A percentile compares a stretch with the other conserved stretches of the same genome.
These are phyloP conservation scores for Eurotiales sp. DNA, from an alignment of 2,329 filamentous ascomycete genomes.

Conservation along the genomic window DNA sequence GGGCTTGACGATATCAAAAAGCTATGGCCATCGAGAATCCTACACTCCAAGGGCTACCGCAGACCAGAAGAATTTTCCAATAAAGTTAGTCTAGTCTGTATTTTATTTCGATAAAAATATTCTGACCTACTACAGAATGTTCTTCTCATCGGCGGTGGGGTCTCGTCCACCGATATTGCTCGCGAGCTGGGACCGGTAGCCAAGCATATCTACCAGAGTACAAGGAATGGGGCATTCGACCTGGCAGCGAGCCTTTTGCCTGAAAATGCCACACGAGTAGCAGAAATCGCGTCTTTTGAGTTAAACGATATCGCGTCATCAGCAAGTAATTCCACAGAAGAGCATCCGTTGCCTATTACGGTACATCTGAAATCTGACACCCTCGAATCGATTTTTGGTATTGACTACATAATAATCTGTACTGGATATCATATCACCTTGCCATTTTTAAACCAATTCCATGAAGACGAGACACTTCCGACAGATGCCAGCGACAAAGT, in stretches of 20 bases:
- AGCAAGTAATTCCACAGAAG: not conserved
- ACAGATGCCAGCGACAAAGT: constrained; percentile 50
- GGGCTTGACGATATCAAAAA: constrained; percentile 47
- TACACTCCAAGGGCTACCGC: constrained; percentile 53
- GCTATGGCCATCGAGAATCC: constrained; percentile 42
- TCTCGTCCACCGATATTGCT: constrained; percentile 54
- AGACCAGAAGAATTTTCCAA: constrained; percentile 46
- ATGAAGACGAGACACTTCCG: constrained; percentile 42
- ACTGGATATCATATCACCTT: constrained; percentile 68
- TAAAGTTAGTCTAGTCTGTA: too few species aligned
- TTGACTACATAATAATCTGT: constrained; percentile 61
- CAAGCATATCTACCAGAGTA: constrained; percentile 51
- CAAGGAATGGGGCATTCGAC: constrained; percentile 60
- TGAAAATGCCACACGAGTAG: constrained; percentile 49
- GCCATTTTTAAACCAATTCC: constrained; percentile 58
- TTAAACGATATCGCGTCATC: not conserved
- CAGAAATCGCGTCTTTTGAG: constrained; percentile 50
- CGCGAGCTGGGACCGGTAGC: constrained; percentile 48
- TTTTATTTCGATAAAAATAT: too few species aligned
- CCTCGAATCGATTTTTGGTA: constrained; percentile 43
- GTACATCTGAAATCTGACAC: constrained; percentile 54
- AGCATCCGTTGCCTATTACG: constrained; percentile 45
- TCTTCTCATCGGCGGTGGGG: constrained; percentile 54
- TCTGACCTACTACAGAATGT: constrained; percentile 45
- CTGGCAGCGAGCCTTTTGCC: constrained; percentile 54